phyloP scores from a whole-genome alignment of 2,329 filamentous ascomycete species.

The Nannizziopsis arthrosporioides region DNA sequence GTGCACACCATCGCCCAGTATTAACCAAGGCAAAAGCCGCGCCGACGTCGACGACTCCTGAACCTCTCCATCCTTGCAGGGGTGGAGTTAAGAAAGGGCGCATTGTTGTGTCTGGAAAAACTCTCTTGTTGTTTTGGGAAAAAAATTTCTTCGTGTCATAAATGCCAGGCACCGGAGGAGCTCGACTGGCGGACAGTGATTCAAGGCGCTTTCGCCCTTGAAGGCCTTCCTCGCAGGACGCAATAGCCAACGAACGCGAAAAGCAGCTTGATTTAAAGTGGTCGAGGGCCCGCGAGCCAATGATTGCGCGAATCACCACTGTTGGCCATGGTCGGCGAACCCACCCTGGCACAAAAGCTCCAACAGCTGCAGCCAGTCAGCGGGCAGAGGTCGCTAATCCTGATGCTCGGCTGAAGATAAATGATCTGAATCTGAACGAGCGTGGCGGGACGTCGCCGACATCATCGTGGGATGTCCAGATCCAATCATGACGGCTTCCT shows the following conservation, averaged over 20 bases:
- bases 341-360: constrained; percentile 6
- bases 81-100: too few relatives aligned
- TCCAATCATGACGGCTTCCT: constrained; percentile 11
- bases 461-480: constrained; percentile 12
- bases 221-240: constrained; percentile 2
- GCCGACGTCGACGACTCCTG: not conserved
- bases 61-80: not conserved
- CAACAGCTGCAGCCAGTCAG: constrained; percentile 9
- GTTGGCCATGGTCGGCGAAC: not conserved
- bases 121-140: constrained; percentile 3
- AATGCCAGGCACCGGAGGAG: constrained; percentile 11
- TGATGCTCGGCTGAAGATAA: constrained; percentile 10
- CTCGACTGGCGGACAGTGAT: constrained; percentile 6
- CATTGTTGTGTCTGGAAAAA: too few relatives aligned
- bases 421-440: constrained; percentile 2
- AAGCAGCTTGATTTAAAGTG: not conserved
- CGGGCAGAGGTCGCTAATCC: constrained; percentile 6
- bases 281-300: constrained; percentile 4
- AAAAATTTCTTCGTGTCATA: not conserved
- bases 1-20: constrained; percentile 11
- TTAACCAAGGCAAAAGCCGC: not conserved
- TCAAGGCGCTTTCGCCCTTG: constrained; percentile 4
- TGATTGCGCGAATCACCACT: not conserved
- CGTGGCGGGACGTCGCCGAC: constrained; percentile 10
- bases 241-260: constrained; percentile 1